Base-by-base conservation (phyloP, 257 asterid species). In the Paraleonurus japonicus region DNA sequence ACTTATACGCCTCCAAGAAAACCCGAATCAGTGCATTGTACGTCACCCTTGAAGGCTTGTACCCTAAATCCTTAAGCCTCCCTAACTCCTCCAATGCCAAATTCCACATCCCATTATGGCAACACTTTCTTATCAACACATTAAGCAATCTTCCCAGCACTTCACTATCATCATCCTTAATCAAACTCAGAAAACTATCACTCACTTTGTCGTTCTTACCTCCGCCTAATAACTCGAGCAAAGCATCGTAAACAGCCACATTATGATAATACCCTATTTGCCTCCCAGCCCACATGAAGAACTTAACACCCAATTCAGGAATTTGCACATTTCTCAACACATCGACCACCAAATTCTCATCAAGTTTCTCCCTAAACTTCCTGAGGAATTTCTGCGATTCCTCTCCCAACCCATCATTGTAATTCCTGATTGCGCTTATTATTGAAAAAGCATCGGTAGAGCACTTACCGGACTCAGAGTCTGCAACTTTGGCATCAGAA, bases 221-320 rank as follows among this genome's bases (percentile, higher is more conserved):
- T 17, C 87, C 74, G 10, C 80, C 81, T 71, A 88, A 54, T 66
- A 89, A 81, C 70, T 88, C 97, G 13, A 94, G 73, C 75, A 94
- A 76, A 80, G 96, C 87, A 60, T 89, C 80, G 71, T 82, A 91
- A 61, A 84, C 99, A 69, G 77, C 77, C 15, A 69, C 28, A 67
- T 77, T 89, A 77, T 91, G 99, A 83, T 54, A 69, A 79, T 91
- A 94, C 35, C 99, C 97, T 66, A 91, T 89, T 70, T 94, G 99
- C 80, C 87, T 83, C 68, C 99, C 98, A 32, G 96, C 97, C 99
- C 99, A 94, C 86, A 88, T 77, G 77, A 91, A 94, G 82, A 94
- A 91, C 80, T 81, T 88, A 15, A 88, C 86, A 19, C 97, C 99
- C 77, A 91, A 76, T 70, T 85, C 96, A 60, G 78, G 70, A 71